A percentile compares a stretch with the other conserved stretches of the same genome.
Conservation (phyloP, 2,329 filamentous ascomycete species). For the Sphaerulina musiva region DNA sequence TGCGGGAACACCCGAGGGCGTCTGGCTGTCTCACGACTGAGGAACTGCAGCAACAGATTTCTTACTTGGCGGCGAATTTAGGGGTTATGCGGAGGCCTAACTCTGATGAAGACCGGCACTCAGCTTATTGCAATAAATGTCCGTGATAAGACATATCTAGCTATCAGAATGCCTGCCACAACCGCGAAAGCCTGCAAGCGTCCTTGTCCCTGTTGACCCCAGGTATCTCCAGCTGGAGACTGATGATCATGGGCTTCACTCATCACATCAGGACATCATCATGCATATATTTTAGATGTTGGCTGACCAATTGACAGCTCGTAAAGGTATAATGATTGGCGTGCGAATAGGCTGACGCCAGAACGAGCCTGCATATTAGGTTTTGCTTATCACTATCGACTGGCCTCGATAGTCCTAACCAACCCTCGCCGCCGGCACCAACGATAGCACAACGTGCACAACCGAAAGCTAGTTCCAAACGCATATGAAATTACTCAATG, state of each 20-base stretch:
- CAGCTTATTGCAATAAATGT: conserved; percentile 39
- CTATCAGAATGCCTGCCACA: neutral
- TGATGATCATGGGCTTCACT: neutral
- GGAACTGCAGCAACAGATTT: no score
- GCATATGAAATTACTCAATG: neutral
- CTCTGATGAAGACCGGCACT: conserved; percentile 34
- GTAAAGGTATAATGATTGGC: neutral
- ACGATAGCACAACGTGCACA: neutral
- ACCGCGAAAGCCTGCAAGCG: neutral
- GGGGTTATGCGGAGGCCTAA: no score
- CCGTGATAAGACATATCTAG: neutral
- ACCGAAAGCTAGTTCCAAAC: neutral
- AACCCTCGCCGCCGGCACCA: neutral
- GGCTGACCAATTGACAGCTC: no score
- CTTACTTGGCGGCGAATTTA: no score
- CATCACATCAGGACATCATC: no score
- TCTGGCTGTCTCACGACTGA: no score
- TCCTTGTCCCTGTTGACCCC: neutral
- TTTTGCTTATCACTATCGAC: neutral
- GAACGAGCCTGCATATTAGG: neutral
- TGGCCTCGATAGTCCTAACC: neutral
- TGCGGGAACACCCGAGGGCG: no score
- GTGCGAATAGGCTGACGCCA: neutral
- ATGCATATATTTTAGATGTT: no score
- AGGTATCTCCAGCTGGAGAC: neutral